Evolutionary conservation across 352 stramenopile species (phyloP), one percentile per base, ranked within the genome.

Genomic region (Globisporangium takayamanum): DNA sequence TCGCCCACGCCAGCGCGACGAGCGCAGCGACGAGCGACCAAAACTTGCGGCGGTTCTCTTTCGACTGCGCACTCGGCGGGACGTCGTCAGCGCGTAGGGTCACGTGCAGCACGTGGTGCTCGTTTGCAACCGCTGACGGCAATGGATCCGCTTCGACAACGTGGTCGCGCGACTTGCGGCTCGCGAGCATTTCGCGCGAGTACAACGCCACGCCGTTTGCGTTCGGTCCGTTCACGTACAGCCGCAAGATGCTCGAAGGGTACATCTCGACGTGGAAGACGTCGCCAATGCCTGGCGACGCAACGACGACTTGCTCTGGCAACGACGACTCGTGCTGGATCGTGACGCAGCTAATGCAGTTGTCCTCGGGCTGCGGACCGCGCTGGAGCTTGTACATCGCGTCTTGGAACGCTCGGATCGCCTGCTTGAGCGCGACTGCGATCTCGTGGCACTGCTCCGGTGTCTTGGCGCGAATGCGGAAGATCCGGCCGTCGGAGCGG

Each of bases 281-380:
- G 50, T 84, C 68, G 14, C 71, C 72, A 7, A 90, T 55, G 22
- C 68, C 59, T 8, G 78, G 80, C 22, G 81, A 79, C 25, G 73
- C 73, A 7, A 58, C 62, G 10, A 89, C 67, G 8, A 87, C 72
- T n/a, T 66, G 57, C 52, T 90, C 80, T 0, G 80, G 70, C 8
- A 90, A 57, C 14, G 77, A 86, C 3, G 76, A 80, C 57, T 87
- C 78, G 55, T 90, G 80, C 66, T 90, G 80, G 46, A 88, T 57
- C 57, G 78, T 90, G n/a, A 88, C 76, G 45, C 76, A 88, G 46
- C 74, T 87, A 45, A 90, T 81, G 6, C 62, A 75, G 50, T 87
- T 86, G 48, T 90, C 80, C 55, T 88, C 78, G 1, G 78, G 80
- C 33, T 76, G 75, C 1, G 77, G 68, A 3, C 78, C 80, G 55